phyloP scores from a whole-genome alignment of 768 basidiomycete species.

The Agaricus blazei region DNA sequence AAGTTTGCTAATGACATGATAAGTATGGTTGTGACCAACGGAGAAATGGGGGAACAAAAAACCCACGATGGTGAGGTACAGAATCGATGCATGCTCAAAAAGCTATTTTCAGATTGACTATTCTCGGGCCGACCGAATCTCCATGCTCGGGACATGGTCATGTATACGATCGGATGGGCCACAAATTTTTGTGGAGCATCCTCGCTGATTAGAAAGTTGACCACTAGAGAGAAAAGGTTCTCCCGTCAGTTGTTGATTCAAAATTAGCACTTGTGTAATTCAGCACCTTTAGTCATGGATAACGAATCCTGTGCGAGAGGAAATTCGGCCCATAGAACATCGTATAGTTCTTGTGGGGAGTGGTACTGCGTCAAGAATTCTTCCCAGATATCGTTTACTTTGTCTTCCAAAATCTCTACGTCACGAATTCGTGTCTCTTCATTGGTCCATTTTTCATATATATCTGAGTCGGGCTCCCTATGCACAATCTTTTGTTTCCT shows the following conservation, averaged over 20 bases:
- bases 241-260: neutral
- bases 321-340: slow-evolving; percentile 44
- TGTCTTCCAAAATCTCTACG: slow-evolving; percentile 26
- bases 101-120: neutral
- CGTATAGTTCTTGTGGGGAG: slow-evolving; percentile 36
- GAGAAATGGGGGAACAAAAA: neutral
- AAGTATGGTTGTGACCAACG: neutral
- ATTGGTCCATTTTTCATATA: slow-evolving; percentile 40
- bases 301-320: slow-evolving; percentile 22
- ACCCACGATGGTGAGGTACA: slow-evolving; percentile 13
- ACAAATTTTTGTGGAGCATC: slow-evolving; percentile 33
- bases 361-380: slow-evolving; percentile 37
- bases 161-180: slow-evolving; percentile 33
- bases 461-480: slow-evolving; percentile 17
- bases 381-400: slow-evolving; percentile 32
- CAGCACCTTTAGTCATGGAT: slow-evolving; percentile 24
- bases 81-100: neutral
- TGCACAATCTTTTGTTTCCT: slow-evolving; percentile 18
- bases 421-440: slow-evolving; percentile 19
- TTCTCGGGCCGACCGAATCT: slow-evolving; percentile 18
- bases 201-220: slow-evolving; percentile 31
- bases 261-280: no score
- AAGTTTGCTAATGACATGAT: slow-evolving; percentile 27
- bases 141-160: slow-evolving; percentile 38
- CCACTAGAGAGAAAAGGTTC: slow-evolving; percentile 23